Conservation (phyloP, 2,329 filamentous ascomycete species). For the Diaporthe citriasiana region DNA sequence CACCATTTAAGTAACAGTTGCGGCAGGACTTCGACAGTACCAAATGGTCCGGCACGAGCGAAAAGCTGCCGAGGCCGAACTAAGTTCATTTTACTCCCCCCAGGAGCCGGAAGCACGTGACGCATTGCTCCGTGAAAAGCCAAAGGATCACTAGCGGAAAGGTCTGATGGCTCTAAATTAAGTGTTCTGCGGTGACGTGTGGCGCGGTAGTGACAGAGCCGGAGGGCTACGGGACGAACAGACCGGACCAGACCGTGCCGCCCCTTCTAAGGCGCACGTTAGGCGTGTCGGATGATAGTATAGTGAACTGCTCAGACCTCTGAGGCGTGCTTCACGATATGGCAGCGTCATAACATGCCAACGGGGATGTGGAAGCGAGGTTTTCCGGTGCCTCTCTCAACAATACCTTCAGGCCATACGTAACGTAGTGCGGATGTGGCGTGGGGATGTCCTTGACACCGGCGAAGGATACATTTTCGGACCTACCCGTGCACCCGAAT, state of each 20-base stretch:
- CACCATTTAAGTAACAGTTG: background rate
- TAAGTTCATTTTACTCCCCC: background rate
- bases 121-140: background rate
- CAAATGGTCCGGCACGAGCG: background rate
- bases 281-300: background rate
- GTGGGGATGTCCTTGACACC: slow-evolving; percentile 26
- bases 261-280: background rate
- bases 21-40: background rate
- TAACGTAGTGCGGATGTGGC: slow-evolving; percentile 12
- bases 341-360: background rate
- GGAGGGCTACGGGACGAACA: slow-evolving; percentile 20
- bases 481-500: slow-evolving; percentile 7
- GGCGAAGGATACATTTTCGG: background rate
- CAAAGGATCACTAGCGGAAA: slow-evolving; percentile 13
- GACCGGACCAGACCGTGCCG: slow-evolving; percentile 16
- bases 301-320: background rate
- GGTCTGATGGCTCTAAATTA: background rate
- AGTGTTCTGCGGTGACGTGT: background rate
- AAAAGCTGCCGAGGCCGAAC: background rate
- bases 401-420: background rate
- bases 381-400: background rate
- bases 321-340: background rate
- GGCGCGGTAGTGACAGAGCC: slow-evolving; percentile 23
- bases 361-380: slow-evolving; percentile 10
- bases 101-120: background rate